phyloP scores from a whole-genome alignment of 352 stramenopile species.

The Blastocystis sp. region DNA sequence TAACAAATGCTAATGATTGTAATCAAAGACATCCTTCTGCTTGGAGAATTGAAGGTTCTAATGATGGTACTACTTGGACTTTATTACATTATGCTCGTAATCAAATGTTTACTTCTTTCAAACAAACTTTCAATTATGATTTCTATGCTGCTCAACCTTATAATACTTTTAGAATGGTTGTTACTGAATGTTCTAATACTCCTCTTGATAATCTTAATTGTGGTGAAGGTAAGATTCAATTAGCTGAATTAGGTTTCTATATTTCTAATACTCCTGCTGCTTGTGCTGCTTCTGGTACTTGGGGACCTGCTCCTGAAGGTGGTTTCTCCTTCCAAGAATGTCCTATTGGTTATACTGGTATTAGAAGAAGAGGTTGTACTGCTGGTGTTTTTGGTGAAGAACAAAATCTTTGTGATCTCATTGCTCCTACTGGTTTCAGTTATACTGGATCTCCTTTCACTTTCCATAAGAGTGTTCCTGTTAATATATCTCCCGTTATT shows the following conservation, averaged over 20 bases:
- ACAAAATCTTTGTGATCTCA: constrained; percentile 30
- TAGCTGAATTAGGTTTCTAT: constrained; percentile 19
- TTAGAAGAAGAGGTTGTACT: constrained; percentile 14
- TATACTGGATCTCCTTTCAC: too few relatives aligned
- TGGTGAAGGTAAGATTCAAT: not conserved
- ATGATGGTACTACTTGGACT: constrained; percentile 17
- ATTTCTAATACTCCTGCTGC: not conserved
- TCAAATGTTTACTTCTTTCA: too few relatives aligned
- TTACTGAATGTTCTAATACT: constrained; percentile 20
- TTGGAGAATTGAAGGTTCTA: constrained; percentile 22
- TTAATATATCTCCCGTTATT: not conserved
- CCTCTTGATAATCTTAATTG: not conserved
- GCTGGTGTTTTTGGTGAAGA: too few relatives aligned
- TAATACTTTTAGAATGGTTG: constrained; percentile 25
- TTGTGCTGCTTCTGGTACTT: constrained; percentile 5
- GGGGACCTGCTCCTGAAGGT: not conserved
- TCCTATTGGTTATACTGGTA: constrained; percentile 21
- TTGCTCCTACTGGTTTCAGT: constrained; percentile 1
- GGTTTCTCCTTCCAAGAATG: constrained; percentile 18
- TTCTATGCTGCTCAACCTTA: constrained; percentile 16
- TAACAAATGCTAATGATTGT: constrained; percentile 11
- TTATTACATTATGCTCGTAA: constrained; percentile 29
- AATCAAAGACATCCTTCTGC: constrained; percentile 5
- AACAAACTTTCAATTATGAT: too few relatives aligned
- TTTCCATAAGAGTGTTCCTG: constrained; percentile 30